Evolutionary conservation across 2,329 filamentous ascomycete genomes (phyloP).

Genomic region (Anisogramma anomala): DNA sequence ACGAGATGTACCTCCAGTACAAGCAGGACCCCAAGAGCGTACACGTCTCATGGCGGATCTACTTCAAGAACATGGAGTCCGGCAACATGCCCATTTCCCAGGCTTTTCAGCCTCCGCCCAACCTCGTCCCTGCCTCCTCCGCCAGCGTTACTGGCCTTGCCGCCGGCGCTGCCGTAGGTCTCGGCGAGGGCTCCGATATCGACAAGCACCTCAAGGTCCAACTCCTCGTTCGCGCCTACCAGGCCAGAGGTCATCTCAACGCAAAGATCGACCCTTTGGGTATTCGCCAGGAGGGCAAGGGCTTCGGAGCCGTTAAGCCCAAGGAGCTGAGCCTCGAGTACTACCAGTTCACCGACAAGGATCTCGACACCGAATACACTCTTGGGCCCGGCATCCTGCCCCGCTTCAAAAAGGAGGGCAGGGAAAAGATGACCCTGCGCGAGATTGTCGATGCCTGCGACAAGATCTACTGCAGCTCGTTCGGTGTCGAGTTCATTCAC

Average conservation of each 20-base stretch:
- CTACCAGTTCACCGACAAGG: conserved; percentile 91
- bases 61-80: conserved; percentile 98
- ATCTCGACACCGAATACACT: conserved; percentile 82
- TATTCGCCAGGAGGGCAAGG: conserved; percentile 74
- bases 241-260: conserved; percentile 96
- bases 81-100: conserved; percentile 96
- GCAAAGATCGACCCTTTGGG: conserved; percentile 93
- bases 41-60: conserved; percentile 96
- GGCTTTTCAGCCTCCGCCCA: conserved; percentile 92
- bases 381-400: conserved; percentile 92
- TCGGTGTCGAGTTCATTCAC: conserved; percentile 96
- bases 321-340: conserved; percentile 88
- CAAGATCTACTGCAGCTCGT: conserved; percentile 93
- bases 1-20: conserved; percentile 99
- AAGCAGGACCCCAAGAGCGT: conserved; percentile 87
- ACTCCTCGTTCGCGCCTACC: conserved; percentile 91
- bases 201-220: conserved; percentile 98
- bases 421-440: conserved; percentile 91
- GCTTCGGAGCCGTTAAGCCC: conserved; percentile 76
- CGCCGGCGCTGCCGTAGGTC: conserved; percentile 54
- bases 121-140: conserved; percentile 70
- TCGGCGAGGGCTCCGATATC: conserved; percentile 65
- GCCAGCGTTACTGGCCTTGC: conserved; percentile 65
- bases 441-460: conserved; percentile 93
- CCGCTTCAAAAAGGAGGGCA: conserved; percentile 76